phyloP scores from a whole-genome alignment of 2,329 filamentous ascomycete species.

The Ambrosiella xylebori region DNA sequence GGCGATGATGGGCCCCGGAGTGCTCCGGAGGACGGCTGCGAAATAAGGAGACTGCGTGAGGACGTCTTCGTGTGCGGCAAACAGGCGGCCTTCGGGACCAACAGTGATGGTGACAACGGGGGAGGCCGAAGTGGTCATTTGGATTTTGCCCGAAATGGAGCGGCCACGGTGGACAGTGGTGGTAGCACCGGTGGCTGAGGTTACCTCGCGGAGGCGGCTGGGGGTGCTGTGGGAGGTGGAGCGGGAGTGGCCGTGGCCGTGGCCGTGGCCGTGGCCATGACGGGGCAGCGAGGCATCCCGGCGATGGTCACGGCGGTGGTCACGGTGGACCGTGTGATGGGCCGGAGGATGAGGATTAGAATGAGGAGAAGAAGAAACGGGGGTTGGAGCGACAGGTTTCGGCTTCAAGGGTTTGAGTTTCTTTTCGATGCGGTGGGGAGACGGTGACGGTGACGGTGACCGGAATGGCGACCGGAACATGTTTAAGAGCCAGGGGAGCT shows the following conservation, averaged over 20 bases:
- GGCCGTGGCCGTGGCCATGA: conserved; percentile 41
- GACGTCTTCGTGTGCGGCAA: conserved; percentile 89
- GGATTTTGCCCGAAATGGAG: background rate
- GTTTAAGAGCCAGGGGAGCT: conserved; percentile 13
- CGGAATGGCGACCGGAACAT: conserved; percentile 93
- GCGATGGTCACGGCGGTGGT: too few species aligned
- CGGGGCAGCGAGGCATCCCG: too few species aligned
- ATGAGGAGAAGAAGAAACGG: conserved; percentile 32
- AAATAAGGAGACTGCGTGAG: conserved; percentile 77
- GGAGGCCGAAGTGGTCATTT: conserved; percentile 20
- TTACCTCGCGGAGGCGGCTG: conserved; percentile 38
- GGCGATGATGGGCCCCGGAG: conserved; percentile 28
- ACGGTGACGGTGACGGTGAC: conserved; percentile 23
- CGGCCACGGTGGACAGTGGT: background rate
- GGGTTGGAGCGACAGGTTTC: conserved; percentile 23
- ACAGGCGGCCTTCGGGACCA: conserved; percentile 70
- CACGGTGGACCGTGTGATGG: too few species aligned
- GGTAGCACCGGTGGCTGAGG: conserved; percentile 16
- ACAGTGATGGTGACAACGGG: conserved; percentile 79
- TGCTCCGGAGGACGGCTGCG: conserved; percentile 49
- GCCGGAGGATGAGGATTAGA: too few species aligned
- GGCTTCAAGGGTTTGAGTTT: conserved; percentile 58
- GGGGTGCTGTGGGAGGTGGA: too few species aligned
- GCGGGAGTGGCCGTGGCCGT: conserved; percentile 36
- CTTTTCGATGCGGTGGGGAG: conserved; percentile 57